Evolutionary conservation across 345 rosid genomes (phyloP), one percentile per base, ranked within the genome.

Genomic region (Kernera saxatilis): DNA sequence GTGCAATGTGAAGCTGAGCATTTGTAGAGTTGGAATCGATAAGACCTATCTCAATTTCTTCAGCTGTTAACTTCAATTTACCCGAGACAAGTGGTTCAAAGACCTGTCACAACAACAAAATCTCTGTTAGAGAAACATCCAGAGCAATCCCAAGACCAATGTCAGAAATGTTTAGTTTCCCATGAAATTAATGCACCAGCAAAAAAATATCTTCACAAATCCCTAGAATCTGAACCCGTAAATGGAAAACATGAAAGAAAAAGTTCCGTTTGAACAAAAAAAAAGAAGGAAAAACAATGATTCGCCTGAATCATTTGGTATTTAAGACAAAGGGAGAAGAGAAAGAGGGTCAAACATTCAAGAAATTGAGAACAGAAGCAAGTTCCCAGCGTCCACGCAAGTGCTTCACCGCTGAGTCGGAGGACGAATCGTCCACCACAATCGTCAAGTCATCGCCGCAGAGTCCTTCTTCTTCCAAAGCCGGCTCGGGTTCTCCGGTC

Each of bases 301-400:
- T 70, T 40, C 55, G 35, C 14, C 23, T 26, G 43, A 49, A 61
- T 60, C 50, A 10, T 51, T 18, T 37, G 32, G 68, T n/a, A 12
- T 8, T 25, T 1, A 14, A 30, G 27, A 32, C 3, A 8, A 15
- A 44, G 70, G 6, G 13, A 37, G 36, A 64, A 27, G 55, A 2
- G 21, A 44, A 43, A 70, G 43, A 44, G 26, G 26, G 41, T 64
- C 68, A 64, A 73, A 90, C 98, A 40, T 72, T 83, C 8, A 93
- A 66, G 74, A 93, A 93, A 76, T 88, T 90, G 65, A 93, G 89
- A 77, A 88, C 92, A 11, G 92, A 90, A 26, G 98, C 98, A 25
- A 93, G 90, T 70, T 93, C 97, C 98, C 98, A 93, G 45, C 86
- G 82, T 49, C 82, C 79, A 39, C 98, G 97, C 60, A 93, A 75